Evolutionary conservation across 768 basidiomycete species (phyloP), one percentile per base, ranked within the genome.

Genomic region (Mycena crocata): DNA sequence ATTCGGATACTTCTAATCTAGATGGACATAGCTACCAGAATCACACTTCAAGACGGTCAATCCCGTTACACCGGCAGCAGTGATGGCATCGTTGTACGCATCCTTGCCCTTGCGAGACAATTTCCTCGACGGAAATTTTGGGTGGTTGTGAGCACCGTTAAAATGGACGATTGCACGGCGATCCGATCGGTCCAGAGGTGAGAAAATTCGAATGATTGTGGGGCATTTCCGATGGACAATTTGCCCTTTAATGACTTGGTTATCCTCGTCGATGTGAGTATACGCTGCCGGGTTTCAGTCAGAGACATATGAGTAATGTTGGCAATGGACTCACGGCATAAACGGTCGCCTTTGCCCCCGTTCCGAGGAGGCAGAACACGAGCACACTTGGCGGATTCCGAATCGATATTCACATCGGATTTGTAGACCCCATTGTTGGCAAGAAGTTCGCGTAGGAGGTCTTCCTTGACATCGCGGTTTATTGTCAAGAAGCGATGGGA

Each of bases 161-260:
- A 71, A 9, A n/a, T 66, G n/a, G 6, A 71, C 52, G 30, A 71
- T 63, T 2, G 64, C 71, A 21, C 58, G 64, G 5, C 39, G 63
- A 24, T 66, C 60, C 0, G 15, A 12, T 34, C 50, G 64, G 34
- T 71, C 63, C 26, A 69, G 17, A 30, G 71, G 71, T 1, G 61
- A 45, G 48, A 51, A 66, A 14, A 71, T 71, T 1, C 24, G 49
- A 37, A 71, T 65, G 5, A 4, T 49, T 9, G 71, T 44, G 12
- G 17, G 10, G 39, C 71, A 71, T 13, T 17, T n/a, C 19, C 61
- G 67, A 19, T 50, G 64, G n/a, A 58, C 44, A 13, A 71, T 40
- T 17, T 49, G 57, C 1, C 71, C 71, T 31, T 62, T 21, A 10
- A 64, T 34, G 14, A 71, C 57, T 19, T 49, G 40, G 0, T 39